Percentiles rank a stretch among this genome's conserved stretches.
These are phyloP conservation scores for Linaria vulgaris DNA, from an alignment of 257 asterid genomes.

Conservation along the genomic window DNA sequence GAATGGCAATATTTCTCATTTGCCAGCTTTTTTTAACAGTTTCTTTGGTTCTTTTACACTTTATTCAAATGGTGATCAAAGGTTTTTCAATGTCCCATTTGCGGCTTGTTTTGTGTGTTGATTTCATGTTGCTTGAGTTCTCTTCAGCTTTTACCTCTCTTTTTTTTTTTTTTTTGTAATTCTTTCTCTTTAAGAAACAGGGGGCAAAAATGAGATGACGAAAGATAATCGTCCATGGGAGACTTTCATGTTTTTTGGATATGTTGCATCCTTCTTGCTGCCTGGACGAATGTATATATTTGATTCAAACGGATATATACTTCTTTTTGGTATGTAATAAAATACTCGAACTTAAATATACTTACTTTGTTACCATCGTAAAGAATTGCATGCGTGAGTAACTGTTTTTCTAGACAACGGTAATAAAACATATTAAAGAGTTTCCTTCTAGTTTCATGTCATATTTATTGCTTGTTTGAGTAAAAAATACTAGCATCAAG, in stretches of 20 bases:
- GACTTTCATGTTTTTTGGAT: not conserved
- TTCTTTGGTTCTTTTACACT: slow-evolving; percentile 8
- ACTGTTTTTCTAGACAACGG: no score
- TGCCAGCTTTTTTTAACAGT: slow-evolving; percentile 16
- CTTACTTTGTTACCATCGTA: no score
- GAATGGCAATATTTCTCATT: slow-evolving; percentile 24
- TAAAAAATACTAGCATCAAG: no score
- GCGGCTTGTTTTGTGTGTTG: slow-evolving; percentile 30
- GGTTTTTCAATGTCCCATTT: slow-evolving; percentile 34
- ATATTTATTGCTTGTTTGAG: no score
- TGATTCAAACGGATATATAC: not conserved
- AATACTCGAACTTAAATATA: no score
- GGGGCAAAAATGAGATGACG: slow-evolving; percentile 11
- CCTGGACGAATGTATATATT: not conserved
- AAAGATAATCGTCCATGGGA: not conserved
- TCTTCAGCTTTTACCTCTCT: no score
- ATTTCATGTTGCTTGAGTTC: not conserved
- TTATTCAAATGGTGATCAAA: slow-evolving; percentile 36
- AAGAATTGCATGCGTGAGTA: no score
- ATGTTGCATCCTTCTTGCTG: not conserved
- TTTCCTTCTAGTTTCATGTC: no score
- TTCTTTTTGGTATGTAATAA: not conserved
- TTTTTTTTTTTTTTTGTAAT: slow-evolving; percentile 20
- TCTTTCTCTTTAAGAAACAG: slow-evolving; percentile 27
- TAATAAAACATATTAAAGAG: no score